Evolutionary conservation across 2,329 filamentous ascomycete species (phyloP), one percentile per base, ranked within the genome.

Genomic region (Thermothelomyces thermophilus): DNA sequence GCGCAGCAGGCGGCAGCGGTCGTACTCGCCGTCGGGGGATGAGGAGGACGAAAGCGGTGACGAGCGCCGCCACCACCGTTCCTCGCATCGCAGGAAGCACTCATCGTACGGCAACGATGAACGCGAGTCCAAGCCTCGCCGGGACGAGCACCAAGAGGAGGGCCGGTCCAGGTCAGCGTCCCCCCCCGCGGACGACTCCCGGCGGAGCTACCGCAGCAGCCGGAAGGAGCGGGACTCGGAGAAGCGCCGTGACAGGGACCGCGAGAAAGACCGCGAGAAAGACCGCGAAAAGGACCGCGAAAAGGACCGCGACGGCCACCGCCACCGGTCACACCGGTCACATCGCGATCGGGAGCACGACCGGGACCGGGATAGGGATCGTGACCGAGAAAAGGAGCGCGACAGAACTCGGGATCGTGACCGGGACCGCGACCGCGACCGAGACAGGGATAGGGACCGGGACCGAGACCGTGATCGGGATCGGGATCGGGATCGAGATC

Each of bases 151-250:
- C 36, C 22, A 46, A 14, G 28, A 36, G 57, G 69, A 71, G 11
- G 76, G 81, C 41, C 75, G 77, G 44, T 82, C 83, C 0, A 75
- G 84, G 50, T 87, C 85, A 5, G 74, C 75, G 5, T 88, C 86
- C 2, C 78, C 77, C n/a, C 33, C 49, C 1, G 47, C 28, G 1
- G 51, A 50, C 1, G 78, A 80, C 11, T 74, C 76, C 9, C 79
- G 75, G 56, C 68, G 75, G 47, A 73, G 74, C 42, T 79, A 82
- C 58, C 79, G 80, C 54, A 82, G 80, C 57, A 82, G 78, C 45
- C 76, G 60, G 8, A 61, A 57, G 42, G 60, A 73, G 13, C 66
- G 72, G 3, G 68, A 70, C 36, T 58, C 61, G 35, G 66, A 70
- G 36, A 69, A 68, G 49, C 69, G 73, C 28, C 64, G 66, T 48